Conservation (phyloP, 306 rosid genomes). For the Inga leiocalycina region DNA sequence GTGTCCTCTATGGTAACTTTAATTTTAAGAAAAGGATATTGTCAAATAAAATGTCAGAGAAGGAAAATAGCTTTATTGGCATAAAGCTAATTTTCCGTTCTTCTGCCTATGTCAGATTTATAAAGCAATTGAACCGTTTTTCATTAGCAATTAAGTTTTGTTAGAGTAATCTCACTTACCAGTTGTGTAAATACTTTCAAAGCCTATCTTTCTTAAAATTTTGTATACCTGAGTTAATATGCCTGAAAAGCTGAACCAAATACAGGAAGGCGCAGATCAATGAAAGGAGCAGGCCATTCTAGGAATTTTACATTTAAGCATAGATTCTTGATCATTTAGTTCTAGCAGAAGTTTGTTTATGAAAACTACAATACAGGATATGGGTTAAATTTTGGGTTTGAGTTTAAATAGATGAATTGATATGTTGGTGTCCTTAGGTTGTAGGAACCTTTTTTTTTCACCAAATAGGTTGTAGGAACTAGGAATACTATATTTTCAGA, state of each 20-base stretch:
- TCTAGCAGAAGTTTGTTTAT: background rate
- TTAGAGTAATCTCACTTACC: background rate
- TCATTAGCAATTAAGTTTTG: background rate
- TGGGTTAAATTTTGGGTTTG: background rate
- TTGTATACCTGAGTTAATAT: background rate
- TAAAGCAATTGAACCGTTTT: conserved; percentile 12
- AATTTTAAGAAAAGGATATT: background rate
- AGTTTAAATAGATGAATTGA: background rate
- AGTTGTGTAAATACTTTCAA: conserved; percentile 1
- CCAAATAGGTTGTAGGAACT: background rate
- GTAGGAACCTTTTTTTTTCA: too few species aligned
- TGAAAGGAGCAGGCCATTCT: conserved; percentile 4
- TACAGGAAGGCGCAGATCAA: background rate
- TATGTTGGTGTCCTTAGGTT: background rate
- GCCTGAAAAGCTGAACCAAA: conserved; percentile 22
- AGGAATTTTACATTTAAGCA: background rate
- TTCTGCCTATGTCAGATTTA: background rate
- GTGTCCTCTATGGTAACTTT: background rate
- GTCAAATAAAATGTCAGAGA: background rate
- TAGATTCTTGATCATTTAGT: conserved; percentile 1
- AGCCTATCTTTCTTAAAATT: background rate
- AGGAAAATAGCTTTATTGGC: background rate
- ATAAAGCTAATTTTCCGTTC: background rate
- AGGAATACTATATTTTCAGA: background rate
- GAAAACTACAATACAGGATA: background rate